phyloP scores from a whole-genome alignment of 306 rosid species.

The Mimosa bimucronata region DNA sequence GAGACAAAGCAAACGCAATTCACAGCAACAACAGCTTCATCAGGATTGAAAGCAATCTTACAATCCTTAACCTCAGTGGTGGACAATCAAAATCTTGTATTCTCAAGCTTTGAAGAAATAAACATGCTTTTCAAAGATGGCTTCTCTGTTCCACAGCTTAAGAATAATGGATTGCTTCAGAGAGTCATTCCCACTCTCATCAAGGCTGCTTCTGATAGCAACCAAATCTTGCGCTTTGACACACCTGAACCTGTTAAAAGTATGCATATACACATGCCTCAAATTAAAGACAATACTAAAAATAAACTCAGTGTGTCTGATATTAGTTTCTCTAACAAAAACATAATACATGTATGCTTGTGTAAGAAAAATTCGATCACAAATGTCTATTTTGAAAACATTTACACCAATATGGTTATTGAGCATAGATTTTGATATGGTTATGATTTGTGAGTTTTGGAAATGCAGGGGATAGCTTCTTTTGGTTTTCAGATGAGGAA shows the following conservation, averaged over 20 bases:
- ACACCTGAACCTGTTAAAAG: slow-evolving; percentile 51
- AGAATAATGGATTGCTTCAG: slow-evolving; percentile 30
- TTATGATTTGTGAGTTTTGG: slow-evolving; percentile 2
- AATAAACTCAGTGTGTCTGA: background rate
- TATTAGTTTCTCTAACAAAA: background rate
- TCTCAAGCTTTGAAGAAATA: slow-evolving; percentile 51
- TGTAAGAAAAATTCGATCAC: background rate
- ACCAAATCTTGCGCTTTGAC: slow-evolving; percentile 51
- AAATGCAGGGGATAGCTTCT: slow-evolving; percentile 74
- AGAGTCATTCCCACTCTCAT: slow-evolving; percentile 45
- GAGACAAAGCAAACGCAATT: slow-evolving; percentile 53
- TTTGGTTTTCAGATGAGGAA: slow-evolving; percentile 79
- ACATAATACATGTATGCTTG: background rate
- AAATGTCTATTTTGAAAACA: background rate
- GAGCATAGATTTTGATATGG: background rate
- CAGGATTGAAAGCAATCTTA: slow-evolving; percentile 42
- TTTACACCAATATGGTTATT: background rate
- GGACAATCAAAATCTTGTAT: slow-evolving; percentile 34
- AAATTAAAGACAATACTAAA: background rate
- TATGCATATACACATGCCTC: background rate
- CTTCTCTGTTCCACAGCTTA: slow-evolving; percentile 29
- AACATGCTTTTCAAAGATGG: slow-evolving; percentile 58
- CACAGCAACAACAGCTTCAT: slow-evolving; percentile 37
- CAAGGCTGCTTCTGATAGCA: slow-evolving; percentile 30
- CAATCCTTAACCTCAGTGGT: slow-evolving; percentile 40